phyloP scores from a whole-genome alignment of 805 yeast genomes.

The Candida odintsovae region DNA sequence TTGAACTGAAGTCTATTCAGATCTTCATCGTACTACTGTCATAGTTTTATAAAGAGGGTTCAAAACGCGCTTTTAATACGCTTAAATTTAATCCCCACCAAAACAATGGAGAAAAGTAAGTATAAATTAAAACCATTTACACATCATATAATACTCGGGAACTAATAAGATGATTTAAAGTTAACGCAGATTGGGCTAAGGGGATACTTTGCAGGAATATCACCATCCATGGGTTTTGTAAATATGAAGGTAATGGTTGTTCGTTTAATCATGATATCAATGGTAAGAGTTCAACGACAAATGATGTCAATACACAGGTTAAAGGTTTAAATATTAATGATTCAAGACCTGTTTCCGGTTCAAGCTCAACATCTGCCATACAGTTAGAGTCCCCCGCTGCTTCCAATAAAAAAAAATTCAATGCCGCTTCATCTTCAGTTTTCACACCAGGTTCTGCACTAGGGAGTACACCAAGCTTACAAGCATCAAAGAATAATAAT shows the following conservation, averaged over 20 bases:
- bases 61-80: not conserved
- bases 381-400: constrained; percentile 5
- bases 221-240: constrained; percentile 82
- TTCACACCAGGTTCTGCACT: constrained; percentile 38
- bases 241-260: constrained; percentile 83
- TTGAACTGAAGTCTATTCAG: too few species aligned
- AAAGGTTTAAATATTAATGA: not conserved
- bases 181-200: constrained; percentile 46
- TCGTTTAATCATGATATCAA: constrained; percentile 59
- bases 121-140: not conserved
- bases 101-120: constrained; percentile 8
- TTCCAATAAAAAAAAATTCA: constrained; percentile 38
- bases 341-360: not conserved
- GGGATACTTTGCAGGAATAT: constrained; percentile 80
- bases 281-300: not conserved
- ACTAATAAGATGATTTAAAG: too few species aligned
- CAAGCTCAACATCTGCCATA: not conserved
- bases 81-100: not conserved
- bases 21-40: not conserved
- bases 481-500: constrained; percentile 6
- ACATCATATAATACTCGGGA: too few species aligned
- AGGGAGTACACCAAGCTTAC: constrained; percentile 4
- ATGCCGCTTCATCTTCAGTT: constrained; percentile 48
- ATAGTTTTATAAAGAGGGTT: too few species aligned
- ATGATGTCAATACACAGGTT: not conserved